These are phyloP conservation scores for Bipolaris zeicola DNA, from an alignment of 2,329 filamentous ascomycete genomes.

Conservation along the genomic window DNA sequence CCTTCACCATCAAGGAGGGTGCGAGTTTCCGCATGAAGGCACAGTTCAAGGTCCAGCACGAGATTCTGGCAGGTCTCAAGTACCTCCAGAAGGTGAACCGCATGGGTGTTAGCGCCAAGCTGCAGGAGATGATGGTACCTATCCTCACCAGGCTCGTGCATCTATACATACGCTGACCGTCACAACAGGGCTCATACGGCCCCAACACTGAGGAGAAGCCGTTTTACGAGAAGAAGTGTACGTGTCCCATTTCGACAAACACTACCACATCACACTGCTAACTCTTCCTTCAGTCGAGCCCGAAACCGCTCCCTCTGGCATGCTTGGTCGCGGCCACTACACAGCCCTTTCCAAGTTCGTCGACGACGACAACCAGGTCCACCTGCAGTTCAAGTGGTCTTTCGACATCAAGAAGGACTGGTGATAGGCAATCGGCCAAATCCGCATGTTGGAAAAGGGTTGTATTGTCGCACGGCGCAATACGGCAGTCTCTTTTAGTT, in stretches of 20 bases:
- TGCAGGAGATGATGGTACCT: conserved; percentile 95
- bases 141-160: not conserved
- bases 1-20: conserved; percentile 97
- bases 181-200: conserved; percentile 79
- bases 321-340: conserved; percentile 90
- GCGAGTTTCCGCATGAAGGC: conserved; percentile 93
- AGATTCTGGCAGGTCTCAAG: conserved; percentile 92
- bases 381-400: conserved; percentile 92
- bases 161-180: conserved; percentile 16
- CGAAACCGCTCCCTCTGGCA: conserved; percentile 89
- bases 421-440: conserved; percentile 55
- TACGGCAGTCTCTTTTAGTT: conserved; percentile 12
- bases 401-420: conserved; percentile 98
- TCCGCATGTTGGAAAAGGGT: conserved; percentile 1
- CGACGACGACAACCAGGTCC: conserved; percentile 90
- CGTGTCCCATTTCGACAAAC: conserved; percentile 51
- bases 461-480: conserved; percentile 16
- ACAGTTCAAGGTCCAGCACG: conserved; percentile 93
- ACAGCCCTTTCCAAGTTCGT: conserved; percentile 87
- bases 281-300: conserved; percentile 68
- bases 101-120: conserved; percentile 86
- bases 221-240: conserved; percentile 90
- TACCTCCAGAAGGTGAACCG: conserved; percentile 94
- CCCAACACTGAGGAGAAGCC: conserved; percentile 89
- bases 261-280: conserved; percentile 7